Base-by-base conservation (phyloP, 2,329 filamentous ascomycete genomes). In the Coniochaeta sp. region DNA sequence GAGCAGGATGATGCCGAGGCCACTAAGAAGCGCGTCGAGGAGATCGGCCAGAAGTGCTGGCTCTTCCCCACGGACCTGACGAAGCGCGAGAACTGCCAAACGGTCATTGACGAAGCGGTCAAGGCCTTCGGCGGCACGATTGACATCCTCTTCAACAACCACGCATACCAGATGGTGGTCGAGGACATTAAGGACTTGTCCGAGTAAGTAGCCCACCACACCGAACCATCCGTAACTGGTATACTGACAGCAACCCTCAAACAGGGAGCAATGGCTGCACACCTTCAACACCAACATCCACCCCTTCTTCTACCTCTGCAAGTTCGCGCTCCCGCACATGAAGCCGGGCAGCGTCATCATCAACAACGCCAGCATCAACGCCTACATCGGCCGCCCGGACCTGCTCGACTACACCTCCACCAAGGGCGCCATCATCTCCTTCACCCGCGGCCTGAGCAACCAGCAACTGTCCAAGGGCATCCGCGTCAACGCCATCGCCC, bases 231-330 rank as follows among this genome's bases (percentile, higher is more conserved):
- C 18, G 24, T 2, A 18, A 3, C 26, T 28, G 5, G 45, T 30
- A 28, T 49, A 26, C 58, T 62, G 48, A 67, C 52, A 10, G 4
- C 14, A 1, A 18, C 12, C 5, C 18, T 9, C 18, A 6, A 24
- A 27, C 53, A 85, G 81, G 62, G 86, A 89, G 5, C 88, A 94
- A 71, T 94, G 87, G 88, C 61, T 85, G 49, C 75, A 83, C 53
- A 92, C 87, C 0, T 92, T 95, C 70, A 77, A 89, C 67, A 88
- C 83, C 47, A 95, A 94, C 71, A 91, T 94, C 61, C 86, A 92
- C 67, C 79, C 86, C 3, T 86, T 83, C 72, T 94, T 91, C 75
- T 92, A 84, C 71, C 74, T 92, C 31, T 78, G 87, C 54, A 94
- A 94, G 67, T 89, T 91, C 63, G 70, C 78, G 12, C 74, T 94